These are phyloP conservation scores for Brassica nigra DNA, from an alignment of 345 rosid species.

Conservation along the genomic window DNA sequence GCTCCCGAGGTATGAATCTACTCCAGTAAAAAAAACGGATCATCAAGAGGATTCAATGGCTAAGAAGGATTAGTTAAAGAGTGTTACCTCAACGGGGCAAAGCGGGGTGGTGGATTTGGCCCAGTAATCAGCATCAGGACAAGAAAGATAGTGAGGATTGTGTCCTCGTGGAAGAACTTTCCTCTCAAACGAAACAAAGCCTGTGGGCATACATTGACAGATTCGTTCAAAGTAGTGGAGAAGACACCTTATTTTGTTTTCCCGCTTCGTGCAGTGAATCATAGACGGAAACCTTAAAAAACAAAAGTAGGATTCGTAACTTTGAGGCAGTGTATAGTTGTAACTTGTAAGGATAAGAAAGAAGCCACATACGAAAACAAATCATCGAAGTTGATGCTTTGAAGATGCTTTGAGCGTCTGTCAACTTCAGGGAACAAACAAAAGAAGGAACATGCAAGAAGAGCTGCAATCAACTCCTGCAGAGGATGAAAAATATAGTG, in stretches of 20 bases:
- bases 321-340: not conserved
- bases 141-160: constrained; percentile 43
- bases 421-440: constrained; percentile 67
- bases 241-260: constrained; percentile 70
- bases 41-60: not conserved
- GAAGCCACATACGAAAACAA: constrained; percentile 66
- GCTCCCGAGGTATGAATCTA: constrained; percentile 65
- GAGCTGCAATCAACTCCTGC: constrained; percentile 38
- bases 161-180: constrained; percentile 57
- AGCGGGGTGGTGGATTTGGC: constrained; percentile 56
- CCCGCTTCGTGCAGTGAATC: constrained; percentile 50
- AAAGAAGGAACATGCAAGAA: constrained; percentile 41
- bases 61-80: constrained; percentile 39
- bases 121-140: constrained; percentile 67
- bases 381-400: constrained; percentile 66
- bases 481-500: not conserved
- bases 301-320: constrained; percentile 11
- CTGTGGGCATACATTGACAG: constrained; percentile 59
- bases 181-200: constrained; percentile 82
- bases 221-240: constrained; percentile 58
- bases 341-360: constrained; percentile 2
- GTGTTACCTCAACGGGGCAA: constrained; percentile 66
- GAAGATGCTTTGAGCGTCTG: constrained; percentile 61
- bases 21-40: not conserved
- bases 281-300: constrained; percentile 53